A percentile compares a stretch with the other conserved stretches of the same genome.
These are phyloP conservation scores for Candida maltosa DNA, from an alignment of 805 yeast genomes.

Conservation along the genomic window DNA sequence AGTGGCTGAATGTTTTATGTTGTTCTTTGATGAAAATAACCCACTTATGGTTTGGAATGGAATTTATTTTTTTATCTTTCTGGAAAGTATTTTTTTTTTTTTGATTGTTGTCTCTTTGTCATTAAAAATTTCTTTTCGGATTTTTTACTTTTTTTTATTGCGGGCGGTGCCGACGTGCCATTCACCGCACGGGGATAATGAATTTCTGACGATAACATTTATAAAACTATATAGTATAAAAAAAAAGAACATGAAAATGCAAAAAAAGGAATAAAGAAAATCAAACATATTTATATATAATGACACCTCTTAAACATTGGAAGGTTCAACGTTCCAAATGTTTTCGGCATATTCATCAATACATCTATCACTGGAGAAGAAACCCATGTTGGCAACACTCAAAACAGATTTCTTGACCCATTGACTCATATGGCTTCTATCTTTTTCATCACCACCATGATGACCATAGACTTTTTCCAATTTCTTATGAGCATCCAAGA, in stretches of 20 bases:
- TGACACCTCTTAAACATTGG: slow-evolving; percentile 15
- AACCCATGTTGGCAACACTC: slow-evolving; percentile 90
- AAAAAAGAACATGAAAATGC: not conserved
- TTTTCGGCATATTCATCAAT: slow-evolving; percentile 88
- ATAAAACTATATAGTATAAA: too few relatives aligned
- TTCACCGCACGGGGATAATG: too few relatives aligned
- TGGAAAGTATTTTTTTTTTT: too few relatives aligned
- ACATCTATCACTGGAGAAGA: slow-evolving; percentile 87
- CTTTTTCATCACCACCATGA: slow-evolving; percentile 38
- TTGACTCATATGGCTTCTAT: slow-evolving; percentile 50
- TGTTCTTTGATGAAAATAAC: too few relatives aligned
- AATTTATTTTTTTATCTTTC: too few relatives aligned
- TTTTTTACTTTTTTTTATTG: too few relatives aligned
- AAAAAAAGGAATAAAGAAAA: not conserved
- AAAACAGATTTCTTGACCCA: slow-evolving; percentile 78
- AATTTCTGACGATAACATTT: too few relatives aligned
- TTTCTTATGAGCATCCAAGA: slow-evolving; percentile 73
- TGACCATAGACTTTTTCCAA: slow-evolving; percentile 68
- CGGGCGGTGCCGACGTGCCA: too few relatives aligned
- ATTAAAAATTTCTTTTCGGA: too few relatives aligned
- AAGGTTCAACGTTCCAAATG: slow-evolving; percentile 90
- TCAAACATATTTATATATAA: not conserved
- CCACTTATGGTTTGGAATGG: too few relatives aligned
- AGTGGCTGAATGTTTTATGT: too few relatives aligned
- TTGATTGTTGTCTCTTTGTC: too few relatives aligned